Evolutionary conservation across 352 stramenopile species (phyloP).

Genomic region (Globisporangium echinulatum): DNA sequence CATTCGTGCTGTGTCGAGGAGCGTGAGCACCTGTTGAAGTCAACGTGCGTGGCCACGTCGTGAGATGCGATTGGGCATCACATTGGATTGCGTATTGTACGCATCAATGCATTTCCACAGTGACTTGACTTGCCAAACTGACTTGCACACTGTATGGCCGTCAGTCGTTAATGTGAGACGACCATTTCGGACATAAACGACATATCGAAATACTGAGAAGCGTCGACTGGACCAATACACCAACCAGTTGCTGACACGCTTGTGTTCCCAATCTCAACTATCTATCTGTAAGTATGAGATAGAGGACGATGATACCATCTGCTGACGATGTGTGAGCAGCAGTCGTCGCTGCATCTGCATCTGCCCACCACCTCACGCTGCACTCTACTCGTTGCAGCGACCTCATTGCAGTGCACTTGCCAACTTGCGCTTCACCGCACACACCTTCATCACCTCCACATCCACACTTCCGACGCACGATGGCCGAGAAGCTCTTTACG

Average conservation of each 20-base stretch:
- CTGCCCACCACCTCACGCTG: background rate
- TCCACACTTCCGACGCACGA: background rate
- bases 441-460: background rate
- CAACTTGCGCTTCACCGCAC: slow-evolving; percentile 1
- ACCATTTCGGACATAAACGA: background rate
- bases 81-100: background rate
- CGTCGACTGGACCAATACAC: background rate
- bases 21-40: background rate
- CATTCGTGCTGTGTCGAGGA: background rate
- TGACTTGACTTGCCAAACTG: background rate
- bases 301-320: background rate
- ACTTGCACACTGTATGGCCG: background rate
- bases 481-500: slow-evolving; percentile 21
- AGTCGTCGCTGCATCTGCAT: no score
- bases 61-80: background rate
- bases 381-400: background rate
- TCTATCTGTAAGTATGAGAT: background rate
- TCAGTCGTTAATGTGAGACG: background rate
- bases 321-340: no score
- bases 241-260: background rate
- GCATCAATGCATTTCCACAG: background rate
- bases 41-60: background rate
- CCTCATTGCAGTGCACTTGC: background rate
- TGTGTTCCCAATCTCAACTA: background rate
- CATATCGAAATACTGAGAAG: background rate